Conservation (phyloP, 441 rosid genomes). For the Gossypium laxum region DNA sequence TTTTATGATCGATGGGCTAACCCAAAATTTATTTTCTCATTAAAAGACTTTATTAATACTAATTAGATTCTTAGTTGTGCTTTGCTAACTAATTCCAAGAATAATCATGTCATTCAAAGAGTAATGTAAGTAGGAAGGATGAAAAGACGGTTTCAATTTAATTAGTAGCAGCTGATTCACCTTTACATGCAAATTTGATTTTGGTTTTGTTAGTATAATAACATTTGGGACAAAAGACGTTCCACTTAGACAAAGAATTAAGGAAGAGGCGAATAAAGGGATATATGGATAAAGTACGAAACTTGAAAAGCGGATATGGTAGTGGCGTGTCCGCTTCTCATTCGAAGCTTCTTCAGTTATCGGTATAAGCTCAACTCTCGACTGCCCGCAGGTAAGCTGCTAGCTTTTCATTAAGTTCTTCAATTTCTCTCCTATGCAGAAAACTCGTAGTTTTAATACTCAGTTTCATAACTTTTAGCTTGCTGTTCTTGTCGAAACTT, state of each 20-base stretch:
- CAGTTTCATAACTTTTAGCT: neutral
- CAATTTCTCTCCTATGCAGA: neutral
- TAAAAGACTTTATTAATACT: neutral
- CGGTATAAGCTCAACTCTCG: neutral
- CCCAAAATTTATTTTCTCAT: neutral
- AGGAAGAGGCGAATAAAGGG: neutral
- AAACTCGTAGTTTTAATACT: neutral
- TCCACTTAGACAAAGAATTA: neutral
- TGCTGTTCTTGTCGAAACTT: neutral
- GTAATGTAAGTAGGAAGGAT: neutral
- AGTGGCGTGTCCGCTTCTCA: conserved; percentile 26
- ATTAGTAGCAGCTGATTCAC: neutral
- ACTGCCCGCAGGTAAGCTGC: conserved; percentile 23
- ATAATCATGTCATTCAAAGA: neutral
- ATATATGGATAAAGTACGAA: neutral
- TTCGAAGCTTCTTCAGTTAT: conserved; percentile 22
- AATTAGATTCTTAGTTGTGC: neutral
- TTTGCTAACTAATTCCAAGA: neutral
- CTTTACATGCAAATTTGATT: neutral
- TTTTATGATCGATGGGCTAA: neutral
- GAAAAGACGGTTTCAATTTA: neutral
- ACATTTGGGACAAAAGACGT: neutral
- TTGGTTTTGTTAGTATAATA: neutral
- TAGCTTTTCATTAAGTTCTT: neutral
- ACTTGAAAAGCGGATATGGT: conserved; percentile 21